Evolutionary conservation across 768 basidiomycete genomes (phyloP).

Genomic region (Leccinum subtestaceum): DNA sequence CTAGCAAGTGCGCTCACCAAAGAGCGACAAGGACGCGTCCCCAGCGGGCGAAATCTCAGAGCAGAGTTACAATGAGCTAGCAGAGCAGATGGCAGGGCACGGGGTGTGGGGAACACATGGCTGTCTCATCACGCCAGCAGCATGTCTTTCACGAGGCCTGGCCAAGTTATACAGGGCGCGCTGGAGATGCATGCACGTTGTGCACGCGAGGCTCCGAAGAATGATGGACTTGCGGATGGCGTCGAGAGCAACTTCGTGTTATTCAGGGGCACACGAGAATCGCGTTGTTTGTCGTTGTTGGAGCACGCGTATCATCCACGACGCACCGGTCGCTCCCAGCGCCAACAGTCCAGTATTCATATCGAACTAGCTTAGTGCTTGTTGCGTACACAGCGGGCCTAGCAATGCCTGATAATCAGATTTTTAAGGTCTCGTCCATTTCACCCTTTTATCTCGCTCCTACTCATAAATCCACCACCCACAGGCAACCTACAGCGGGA

Average conservation of each 20-base stretch:
- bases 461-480: constrained; percentile 11
- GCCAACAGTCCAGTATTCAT: constrained; percentile 5
- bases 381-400: constrained; percentile 8
- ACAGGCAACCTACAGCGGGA: constrained; percentile 90
- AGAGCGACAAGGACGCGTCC: constrained; percentile 1
- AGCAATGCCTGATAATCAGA: constrained; percentile 77
- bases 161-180: constrained; percentile 2
- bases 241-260: background rate
- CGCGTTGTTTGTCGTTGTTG: constrained; percentile 43
- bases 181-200: background rate
- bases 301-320: constrained; percentile 33
- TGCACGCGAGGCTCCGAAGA: constrained; percentile 4
- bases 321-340: constrained; percentile 19
- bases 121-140: constrained; percentile 1
- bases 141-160: constrained; percentile 23
- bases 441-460: background rate
- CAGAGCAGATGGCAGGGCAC: constrained; percentile 9
- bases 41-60: background rate
- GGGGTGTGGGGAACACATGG: constrained; percentile 16
- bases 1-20: background rate
- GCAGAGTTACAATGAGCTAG: background rate
- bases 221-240: background rate
- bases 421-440: constrained; percentile 69
- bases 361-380: constrained; percentile 4
- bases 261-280: constrained; percentile 18